Conservation (phyloP, 2,329 filamentous ascomycete genomes). For the Cytospora mali region DNA sequence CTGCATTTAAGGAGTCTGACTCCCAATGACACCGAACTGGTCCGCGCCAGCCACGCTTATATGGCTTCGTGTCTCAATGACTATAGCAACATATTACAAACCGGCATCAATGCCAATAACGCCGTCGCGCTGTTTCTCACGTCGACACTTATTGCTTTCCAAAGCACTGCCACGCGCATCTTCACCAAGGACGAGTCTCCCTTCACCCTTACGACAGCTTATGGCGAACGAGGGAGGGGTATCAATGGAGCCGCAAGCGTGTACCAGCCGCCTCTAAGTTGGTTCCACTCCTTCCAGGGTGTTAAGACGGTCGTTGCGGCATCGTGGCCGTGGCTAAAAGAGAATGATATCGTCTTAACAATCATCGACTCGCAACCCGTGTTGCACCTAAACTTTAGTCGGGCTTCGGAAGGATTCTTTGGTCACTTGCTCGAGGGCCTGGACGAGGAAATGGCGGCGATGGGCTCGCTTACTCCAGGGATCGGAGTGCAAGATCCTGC, state of each 20-base stretch:
- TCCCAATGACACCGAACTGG: slow-evolving; percentile 61
- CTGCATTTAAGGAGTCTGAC: slow-evolving; percentile 60
- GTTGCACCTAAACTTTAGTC: slow-evolving; percentile 61
- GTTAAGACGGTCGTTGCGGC: slow-evolving; percentile 66
- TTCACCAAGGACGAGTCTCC: slow-evolving; percentile 58
- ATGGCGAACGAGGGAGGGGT: slow-evolving; percentile 25
- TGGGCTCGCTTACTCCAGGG: slow-evolving; percentile 25
- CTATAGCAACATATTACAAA: slow-evolving; percentile 59
- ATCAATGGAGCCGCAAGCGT: slow-evolving; percentile 34
- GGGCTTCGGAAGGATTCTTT: slow-evolving; percentile 59
- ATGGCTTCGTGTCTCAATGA: slow-evolving; percentile 65
- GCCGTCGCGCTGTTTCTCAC: slow-evolving; percentile 67
- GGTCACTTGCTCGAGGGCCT: slow-evolving; percentile 60
- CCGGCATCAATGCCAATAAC: slow-evolving; percentile 60
- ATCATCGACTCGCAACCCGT: slow-evolving; percentile 67
- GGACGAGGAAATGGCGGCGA: slow-evolving; percentile 54
- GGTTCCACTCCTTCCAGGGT: slow-evolving; percentile 69
- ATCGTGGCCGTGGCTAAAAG: slow-evolving; percentile 65
- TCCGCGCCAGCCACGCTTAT: slow-evolving; percentile 65
- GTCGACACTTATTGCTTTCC: slow-evolving; percentile 65
- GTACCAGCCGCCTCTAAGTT: slow-evolving; percentile 63
- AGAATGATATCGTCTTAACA: slow-evolving; percentile 58
- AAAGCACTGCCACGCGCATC: slow-evolving; percentile 65
- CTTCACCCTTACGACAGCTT: slow-evolving; percentile 38
- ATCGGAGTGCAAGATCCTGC: neutral